A percentile compares a stretch with the other conserved stretches of the same genome.
Evolutionary conservation across 139 green algal genomes (phyloP).

Genomic region (Chlamydomonas schloesseri): DNA sequence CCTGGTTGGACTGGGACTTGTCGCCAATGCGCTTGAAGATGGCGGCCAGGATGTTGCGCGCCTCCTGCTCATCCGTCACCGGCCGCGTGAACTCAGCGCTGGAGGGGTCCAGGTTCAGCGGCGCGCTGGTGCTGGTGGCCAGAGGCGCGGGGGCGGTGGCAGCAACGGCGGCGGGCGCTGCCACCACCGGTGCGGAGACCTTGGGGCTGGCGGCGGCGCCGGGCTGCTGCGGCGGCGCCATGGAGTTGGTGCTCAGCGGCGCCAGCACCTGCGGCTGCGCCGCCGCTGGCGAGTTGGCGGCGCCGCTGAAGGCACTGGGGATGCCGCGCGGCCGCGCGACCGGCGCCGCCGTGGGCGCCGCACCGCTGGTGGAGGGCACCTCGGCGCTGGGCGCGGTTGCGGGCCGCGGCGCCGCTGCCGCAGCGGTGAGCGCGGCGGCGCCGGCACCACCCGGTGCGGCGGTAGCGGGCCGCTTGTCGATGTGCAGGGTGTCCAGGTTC

Average conservation of each 20-base stretch:
- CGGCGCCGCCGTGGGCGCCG: neutral
- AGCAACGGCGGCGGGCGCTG: neutral
- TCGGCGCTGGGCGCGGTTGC: neutral
- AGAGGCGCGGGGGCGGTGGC: neutral
- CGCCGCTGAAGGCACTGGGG: neutral
- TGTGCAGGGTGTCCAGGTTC: slow-evolving; percentile 80
- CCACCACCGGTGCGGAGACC: neutral
- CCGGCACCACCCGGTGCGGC: neutral
- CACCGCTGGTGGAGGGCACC: neutral
- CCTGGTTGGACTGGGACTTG: slow-evolving; percentile 65
- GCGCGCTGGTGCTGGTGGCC: neutral
- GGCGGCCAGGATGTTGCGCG: slow-evolving; percentile 64
- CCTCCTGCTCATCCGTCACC: slow-evolving; percentile 37
- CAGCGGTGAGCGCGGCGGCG: neutral
- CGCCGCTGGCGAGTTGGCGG: neutral
- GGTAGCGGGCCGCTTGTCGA: slow-evolving; percentile 49
- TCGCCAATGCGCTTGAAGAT: slow-evolving; percentile 88
- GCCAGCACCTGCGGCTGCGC: slow-evolving; percentile 33
- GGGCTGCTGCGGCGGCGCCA: neutral
- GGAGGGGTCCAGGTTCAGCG: slow-evolving; percentile 24
- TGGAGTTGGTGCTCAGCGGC: slow-evolving; percentile 36
- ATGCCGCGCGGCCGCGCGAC: neutral
- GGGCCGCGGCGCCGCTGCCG: neutral
- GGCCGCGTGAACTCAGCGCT: slow-evolving; percentile 20
- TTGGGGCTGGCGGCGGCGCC: neutral